Evolutionary conservation across 2,329 filamentous ascomycete genomes (phyloP), one percentile per base, ranked within the genome.

Genomic region (Cordyceps fumosorosea): DNA sequence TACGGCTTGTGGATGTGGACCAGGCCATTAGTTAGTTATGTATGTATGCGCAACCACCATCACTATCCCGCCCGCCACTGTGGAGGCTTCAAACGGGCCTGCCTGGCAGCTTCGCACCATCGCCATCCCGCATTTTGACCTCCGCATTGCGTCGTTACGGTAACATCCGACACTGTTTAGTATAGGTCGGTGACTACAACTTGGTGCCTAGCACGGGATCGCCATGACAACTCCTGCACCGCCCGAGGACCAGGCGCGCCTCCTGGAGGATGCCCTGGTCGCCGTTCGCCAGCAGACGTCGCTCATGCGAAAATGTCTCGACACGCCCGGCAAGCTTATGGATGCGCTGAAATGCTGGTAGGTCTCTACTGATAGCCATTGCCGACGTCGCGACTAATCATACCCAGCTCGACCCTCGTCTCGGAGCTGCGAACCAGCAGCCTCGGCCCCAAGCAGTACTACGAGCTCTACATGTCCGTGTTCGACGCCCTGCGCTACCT

Each of bases 271-370:
- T 88, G 95, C 96, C 72, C 81, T 98, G 77, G 86, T 90, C 65
- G 93, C 96, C 58, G 96, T 99, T 77, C 91, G 93, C 78, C 93
- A 98, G 79, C 96, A 99, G 84, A 95, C 93, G 64, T 86, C 88
- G 72, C 84, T 96, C 74, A 99, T 99, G 95, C 92, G 93, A 80
- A 93, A 96, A 81, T 98, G 93, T 72, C 84, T 99, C 65, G 96
- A 99, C 75, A 96, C 91, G 11, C 93, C 95, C 7, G 93, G 95
- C 67, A 99, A 99, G 84, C 87, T 99, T 67, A 99, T 99, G 95
- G 95, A 99, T 81, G 95, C 95, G 70, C 85, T 99, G 71, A 99
- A 99, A 80, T 98, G 93, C 90, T 96, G 93, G 95, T 98, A 84
- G 71, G 89, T 81, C 1, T n/a, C 7, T 3, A 10, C 16, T 14